Conservation (phyloP, 2,329 filamentous ascomycete genomes). For the Leptographium lundbergii region DNA sequence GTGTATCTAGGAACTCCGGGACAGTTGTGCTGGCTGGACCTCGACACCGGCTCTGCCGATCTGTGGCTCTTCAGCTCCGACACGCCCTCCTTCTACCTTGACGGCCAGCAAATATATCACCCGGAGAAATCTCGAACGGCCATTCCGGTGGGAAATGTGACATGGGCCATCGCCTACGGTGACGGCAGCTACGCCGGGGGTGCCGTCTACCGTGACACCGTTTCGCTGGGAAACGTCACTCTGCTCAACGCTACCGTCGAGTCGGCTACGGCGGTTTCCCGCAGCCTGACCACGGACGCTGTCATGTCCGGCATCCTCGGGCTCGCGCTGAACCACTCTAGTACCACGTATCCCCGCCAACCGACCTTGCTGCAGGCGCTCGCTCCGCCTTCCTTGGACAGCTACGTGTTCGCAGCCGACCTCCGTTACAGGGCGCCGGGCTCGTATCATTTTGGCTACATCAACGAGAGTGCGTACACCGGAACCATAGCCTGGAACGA, state of each 20-base stretch:
- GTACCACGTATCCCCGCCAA: constrained; percentile 28
- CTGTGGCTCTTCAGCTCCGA: constrained; percentile 48
- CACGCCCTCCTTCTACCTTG: constrained; percentile 30
- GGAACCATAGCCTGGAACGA: constrained; percentile 29
- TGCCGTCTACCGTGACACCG: constrained; percentile 36
- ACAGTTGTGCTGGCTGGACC: constrained; percentile 50
- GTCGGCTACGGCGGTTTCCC: constrained; percentile 28
- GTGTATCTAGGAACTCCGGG: constrained; percentile 46
- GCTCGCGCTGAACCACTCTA: constrained; percentile 32
- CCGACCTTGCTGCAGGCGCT: constrained; percentile 33
- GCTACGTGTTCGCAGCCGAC: constrained; percentile 36
- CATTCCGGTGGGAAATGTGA: constrained; percentile 25
- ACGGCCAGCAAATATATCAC: constrained; percentile 30
- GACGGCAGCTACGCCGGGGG: constrained; percentile 33
- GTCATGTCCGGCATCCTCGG: constrained; percentile 39
- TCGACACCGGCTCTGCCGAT: constrained; percentile 54
- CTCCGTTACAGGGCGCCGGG: constrained; percentile 33
- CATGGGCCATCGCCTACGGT: constrained; percentile 36
- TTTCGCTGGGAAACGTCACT: constrained; percentile 31
- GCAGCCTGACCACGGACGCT: constrained; percentile 27
- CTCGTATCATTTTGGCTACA: constrained; percentile 37
- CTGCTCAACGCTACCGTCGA: constrained; percentile 35
- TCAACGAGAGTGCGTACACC: constrained; percentile 26
- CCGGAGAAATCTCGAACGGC: constrained; percentile 33
- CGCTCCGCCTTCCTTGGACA: constrained; percentile 23